Percentiles rank a stretch among this genome's conserved stretches.
Evolutionary conservation across 2,329 filamentous ascomycete species (phyloP).

Genomic region (Colletotrichum shisoi): DNA sequence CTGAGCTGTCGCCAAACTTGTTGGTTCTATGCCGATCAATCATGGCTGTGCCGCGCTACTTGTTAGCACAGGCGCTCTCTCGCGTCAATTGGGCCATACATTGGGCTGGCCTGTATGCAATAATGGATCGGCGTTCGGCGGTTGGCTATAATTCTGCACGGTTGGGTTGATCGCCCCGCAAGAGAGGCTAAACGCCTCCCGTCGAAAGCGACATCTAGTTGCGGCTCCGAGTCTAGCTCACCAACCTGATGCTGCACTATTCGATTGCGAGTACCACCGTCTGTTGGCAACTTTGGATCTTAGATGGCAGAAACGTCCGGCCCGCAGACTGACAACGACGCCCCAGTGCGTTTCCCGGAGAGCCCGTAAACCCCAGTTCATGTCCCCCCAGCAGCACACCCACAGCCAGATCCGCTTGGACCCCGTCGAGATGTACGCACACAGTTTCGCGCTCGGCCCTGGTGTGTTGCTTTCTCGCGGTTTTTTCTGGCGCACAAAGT

Average conservation of each 20-base stretch:
- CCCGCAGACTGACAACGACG: background rate
- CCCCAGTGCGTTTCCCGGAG: slow-evolving; percentile 12
- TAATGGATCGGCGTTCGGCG: background rate
- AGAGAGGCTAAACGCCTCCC: background rate
- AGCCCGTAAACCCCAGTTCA: slow-evolving; percentile 8
- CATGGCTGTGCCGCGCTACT: slow-evolving; percentile 19
- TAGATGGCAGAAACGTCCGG: background rate
- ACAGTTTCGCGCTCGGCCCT: background rate
- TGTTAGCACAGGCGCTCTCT: background rate
- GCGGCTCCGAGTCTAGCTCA: background rate
- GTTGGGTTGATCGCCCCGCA: background rate
- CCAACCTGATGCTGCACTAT: background rate
- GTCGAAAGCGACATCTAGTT: background rate
- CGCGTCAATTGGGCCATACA: slow-evolving; percentile 11
- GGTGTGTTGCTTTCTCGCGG: background rate
- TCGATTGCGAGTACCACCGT: background rate
- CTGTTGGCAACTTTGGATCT: background rate
- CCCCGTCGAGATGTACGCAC: background rate
- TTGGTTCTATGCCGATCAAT: slow-evolving; percentile 8
- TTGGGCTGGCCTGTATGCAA: background rate
- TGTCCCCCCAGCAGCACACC: slow-evolving; percentile 1
- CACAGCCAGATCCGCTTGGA: background rate
- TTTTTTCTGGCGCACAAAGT: background rate
- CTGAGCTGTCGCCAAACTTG: slow-evolving; percentile 19
- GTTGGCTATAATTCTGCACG: background rate